Evolutionary conservation across 1,139 yeast genomes (phyloP), one percentile per base, ranked within the genome.

Genomic region (Protomyces gravidus): DNA sequence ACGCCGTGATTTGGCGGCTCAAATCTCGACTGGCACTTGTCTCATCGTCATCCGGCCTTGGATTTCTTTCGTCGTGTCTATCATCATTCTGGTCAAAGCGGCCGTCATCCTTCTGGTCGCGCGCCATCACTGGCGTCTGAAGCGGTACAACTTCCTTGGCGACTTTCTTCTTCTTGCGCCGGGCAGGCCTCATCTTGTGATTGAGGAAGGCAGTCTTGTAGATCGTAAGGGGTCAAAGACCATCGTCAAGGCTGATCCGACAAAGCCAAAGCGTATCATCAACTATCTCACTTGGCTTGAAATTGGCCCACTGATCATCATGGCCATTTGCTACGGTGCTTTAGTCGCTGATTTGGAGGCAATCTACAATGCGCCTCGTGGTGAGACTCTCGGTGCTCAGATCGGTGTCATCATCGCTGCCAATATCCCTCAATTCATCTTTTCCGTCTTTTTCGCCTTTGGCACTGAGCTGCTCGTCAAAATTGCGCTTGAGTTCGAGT

Each of bases 401-500:
- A 33, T 33, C 2, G 11, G 27, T 15, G 52, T 48, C 45, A 30
- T 48, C 21, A 19, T 48, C 26, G 52, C 52, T 6, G 52, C 52
- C 33, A 48, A 48, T 21, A 36, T 48, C 30, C 52, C 52, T 11
- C 52, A 48, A 23, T 33, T 48, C 17, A 36, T 36, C 27, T 48
- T 48, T 21, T 48, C 52, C 5, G 33, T 48, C 26, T 48, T 48
- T 11, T 48, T 48, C 13, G 52, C 52, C 26, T 48, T 33, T 36
- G 27, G 36, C 27, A 48, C 36, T 5, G 42, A 48, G 23, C 13
- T 48, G 36, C 33, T 48, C 42, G 30, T 17, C 25, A 33, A 48
- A 25, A 21, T 48, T 30, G 33, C 28, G 7, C 33, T 48, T 13
- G 52, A 48, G 27, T 15, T 5, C 11, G 52, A 48, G n/a, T 48